Evolutionary conservation across 164 flowering plant species (phyloP).

Genomic region (Warburgia ugandensis): DNA sequence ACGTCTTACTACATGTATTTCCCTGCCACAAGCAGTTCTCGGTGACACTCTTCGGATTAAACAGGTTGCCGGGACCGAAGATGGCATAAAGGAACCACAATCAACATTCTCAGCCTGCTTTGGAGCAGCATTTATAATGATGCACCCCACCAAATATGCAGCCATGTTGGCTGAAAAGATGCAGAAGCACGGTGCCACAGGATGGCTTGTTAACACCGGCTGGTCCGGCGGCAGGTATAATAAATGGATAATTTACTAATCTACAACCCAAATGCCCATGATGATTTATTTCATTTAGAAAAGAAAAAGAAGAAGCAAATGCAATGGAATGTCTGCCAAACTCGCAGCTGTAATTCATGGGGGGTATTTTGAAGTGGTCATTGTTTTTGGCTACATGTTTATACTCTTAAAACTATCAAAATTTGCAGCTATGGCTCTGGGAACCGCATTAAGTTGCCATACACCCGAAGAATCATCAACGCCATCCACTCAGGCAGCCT

Average conservation of each 20-base stretch:
- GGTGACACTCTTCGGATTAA: background rate
- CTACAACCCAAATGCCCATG: too few relatives aligned
- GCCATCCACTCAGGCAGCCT: constrained; percentile 93
- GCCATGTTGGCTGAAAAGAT: constrained; percentile 98
- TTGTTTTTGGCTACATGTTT: too few relatives aligned
- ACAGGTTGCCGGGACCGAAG: constrained; percentile 99
- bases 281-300: too few relatives aligned
- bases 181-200: constrained; percentile 93
- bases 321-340: too few relatives aligned
- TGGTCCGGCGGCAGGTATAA: constrained; percentile 98
- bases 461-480: constrained; percentile 88
- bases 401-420: too few relatives aligned
- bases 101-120: constrained; percentile 99
- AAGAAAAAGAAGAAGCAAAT: too few relatives aligned
- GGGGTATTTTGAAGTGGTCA: too few relatives aligned
- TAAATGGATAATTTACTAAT: background rate
- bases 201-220: constrained; percentile 99
- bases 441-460: constrained; percentile 66
- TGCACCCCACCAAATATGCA: constrained; percentile 97
- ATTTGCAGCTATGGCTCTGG: constrained; percentile 83
- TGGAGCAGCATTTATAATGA: constrained; percentile 98
- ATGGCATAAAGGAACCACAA: constrained; percentile 86
- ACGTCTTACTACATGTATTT: too few relatives aligned
- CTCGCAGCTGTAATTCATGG: too few relatives aligned
- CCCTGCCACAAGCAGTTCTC: too few relatives aligned